Evolutionary conservation across 1,284 basidiomycete genomes (phyloP), one percentile per base, ranked within the genome.

Genomic region (Ustilago shanxiensis): DNA sequence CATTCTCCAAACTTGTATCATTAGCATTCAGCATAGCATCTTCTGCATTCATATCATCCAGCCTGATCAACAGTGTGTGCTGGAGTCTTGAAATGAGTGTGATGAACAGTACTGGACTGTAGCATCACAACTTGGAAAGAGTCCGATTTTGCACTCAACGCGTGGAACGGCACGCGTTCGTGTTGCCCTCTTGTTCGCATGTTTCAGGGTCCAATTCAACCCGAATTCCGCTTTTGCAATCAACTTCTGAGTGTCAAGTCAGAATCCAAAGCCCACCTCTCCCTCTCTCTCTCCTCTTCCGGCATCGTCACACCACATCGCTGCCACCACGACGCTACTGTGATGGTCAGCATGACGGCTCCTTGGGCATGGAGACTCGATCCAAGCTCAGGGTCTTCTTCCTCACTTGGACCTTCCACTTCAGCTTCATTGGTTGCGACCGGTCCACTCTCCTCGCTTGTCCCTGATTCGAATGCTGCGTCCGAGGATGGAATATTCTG

Each of bases 291-390:
- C 51, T 18, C 2, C 16, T 53, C 33, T 20, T 2, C 52, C 33
- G 6, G 6, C 52, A 8, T 24, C 31, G 11, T 26, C 37, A 10
- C 47, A 26, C 26, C 26, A 16, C 39, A 29, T 44, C 22, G 18
- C 31, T 11, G 11, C 11, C 31, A 6, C 31, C 31, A 33, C 31
- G 11, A 6, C 31, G 31, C n/a, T n/a, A 11, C 31, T 33, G 6
- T 5, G 31, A 33, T 6, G 11, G 24, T 26, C 3, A 50, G 11
- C 22, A 59, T 53, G 29, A 45, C 59, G 9, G 45, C 58, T 6
- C 65, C 66, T 9, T 74, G 72, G 72, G 24, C 63, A 0, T 74
- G 72, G 72, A 50, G 49, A 5, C 67, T 74, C 29, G 72, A 66
- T n/a, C 18, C 62, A 2, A 14, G 22, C 26, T 52, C 60, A 2